phyloP scores from a whole-genome alignment of 73 alveolate species.

The Symbiodinium natans region DNA sequence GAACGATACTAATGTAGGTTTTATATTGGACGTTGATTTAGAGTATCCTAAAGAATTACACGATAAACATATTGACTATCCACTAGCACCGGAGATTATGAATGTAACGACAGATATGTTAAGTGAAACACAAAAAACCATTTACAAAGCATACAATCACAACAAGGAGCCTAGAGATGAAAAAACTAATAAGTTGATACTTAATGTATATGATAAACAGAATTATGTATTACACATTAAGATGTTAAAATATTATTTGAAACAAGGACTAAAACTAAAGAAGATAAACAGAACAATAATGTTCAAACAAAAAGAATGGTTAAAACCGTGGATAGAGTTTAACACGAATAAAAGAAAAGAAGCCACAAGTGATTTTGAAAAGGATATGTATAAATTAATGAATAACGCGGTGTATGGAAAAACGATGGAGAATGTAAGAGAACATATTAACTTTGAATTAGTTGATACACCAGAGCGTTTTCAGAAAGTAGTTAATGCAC shows the following conservation, averaged over 20 bases:
- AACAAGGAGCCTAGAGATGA: neutral
- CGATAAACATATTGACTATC: too few relatives aligned
- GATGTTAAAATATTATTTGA: neutral
- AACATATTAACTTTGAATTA: too few relatives aligned
- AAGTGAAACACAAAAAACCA: neutral
- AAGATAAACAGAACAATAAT: neutral
- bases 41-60: too few relatives aligned
- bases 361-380: constrained; percentile 9
- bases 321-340: constrained; percentile 15
- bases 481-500: too few relatives aligned
- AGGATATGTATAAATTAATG: neutral
- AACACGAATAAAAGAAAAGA: constrained; percentile 20
- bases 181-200: neutral
- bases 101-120: neutral
- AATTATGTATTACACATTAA: neutral
- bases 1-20: neutral
- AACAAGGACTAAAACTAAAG: neutral
- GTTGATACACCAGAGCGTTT: too few relatives aligned
- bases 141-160: neutral
- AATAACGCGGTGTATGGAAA: too few relatives aligned
- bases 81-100: too few relatives aligned
- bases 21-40: too few relatives aligned
- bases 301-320: neutral
- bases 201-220: neutral
- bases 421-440: too few relatives aligned